A percentile compares a stretch with the other conserved stretches of the same genome.
These are phyloP conservation scores for Bondarzewia mesenterica DNA, from an alignment of 1,284 basidiomycete species.

Conservation along the genomic window DNA sequence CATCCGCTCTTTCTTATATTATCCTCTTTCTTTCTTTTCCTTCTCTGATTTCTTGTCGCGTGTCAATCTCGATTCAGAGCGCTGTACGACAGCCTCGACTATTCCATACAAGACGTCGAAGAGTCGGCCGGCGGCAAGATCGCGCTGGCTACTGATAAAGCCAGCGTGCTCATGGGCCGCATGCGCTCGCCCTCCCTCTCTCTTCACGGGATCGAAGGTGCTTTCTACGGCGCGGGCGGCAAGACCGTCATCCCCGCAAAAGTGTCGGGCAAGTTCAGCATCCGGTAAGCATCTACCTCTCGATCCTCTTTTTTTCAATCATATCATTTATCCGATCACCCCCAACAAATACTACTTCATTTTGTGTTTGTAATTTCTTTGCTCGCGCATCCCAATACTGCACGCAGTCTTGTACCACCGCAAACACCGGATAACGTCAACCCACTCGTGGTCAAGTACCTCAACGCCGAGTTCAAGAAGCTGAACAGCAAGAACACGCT, in stretches of 20 bases:
- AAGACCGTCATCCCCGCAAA: constrained; percentile 96
- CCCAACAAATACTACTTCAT: no score
- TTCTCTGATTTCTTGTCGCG: not conserved
- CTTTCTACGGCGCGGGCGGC: constrained; percentile 81
- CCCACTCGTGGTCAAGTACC: constrained; percentile 64
- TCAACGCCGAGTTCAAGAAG: constrained; percentile 78
- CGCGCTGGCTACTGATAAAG: constrained; percentile 77
- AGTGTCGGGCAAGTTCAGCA: constrained; percentile 90
- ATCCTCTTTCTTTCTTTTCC: not conserved
- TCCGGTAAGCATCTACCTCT: constrained; percentile 47
- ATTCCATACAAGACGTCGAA: constrained; percentile 71
- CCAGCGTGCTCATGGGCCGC: constrained; percentile 82
- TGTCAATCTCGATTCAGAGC: constrained; percentile 28
- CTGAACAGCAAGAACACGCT: constrained; percentile 78
- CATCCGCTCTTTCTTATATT: not conserved
- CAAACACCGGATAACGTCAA: constrained; percentile 76
- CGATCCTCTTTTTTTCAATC: no score
- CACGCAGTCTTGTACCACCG: constrained; percentile 76
- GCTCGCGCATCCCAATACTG: no score
- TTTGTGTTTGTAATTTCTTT: no score
- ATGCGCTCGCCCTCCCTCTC: constrained; percentile 88
- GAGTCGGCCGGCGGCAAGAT: constrained; percentile 72
- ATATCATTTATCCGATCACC: no score
- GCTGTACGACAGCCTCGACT: constrained; percentile 74
- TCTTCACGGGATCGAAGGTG: constrained; percentile 95